Evolutionary conservation across 73 alveolate species (phyloP), one percentile per base, ranked within the genome.

Genomic region (Paramecium biaurelia): DNA sequence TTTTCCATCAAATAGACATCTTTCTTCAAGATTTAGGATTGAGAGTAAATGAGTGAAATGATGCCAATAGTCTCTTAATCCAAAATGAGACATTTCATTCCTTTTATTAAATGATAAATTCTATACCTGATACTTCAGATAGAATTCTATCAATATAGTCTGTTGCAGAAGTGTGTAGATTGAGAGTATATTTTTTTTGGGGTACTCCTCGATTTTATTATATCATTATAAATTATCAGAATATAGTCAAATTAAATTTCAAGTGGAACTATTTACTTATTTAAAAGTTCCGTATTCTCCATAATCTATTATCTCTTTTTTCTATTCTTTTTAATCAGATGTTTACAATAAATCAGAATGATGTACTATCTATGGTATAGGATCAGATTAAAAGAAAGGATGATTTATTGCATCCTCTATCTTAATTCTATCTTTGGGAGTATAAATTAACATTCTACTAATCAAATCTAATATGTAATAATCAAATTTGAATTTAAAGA

Each of bases 1-100:
- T 59, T 76, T 45, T 89, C 94, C 45, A 89, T 89, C 18, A 89
- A 20, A 70, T 89, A 89, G 24, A 89, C 94, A 45, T 89, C 94
- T 72, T 70, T 89, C 72, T 89, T 89, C 14, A 89, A 28, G 21
- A 89, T 89, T 49, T 89, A 45, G 30, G 85, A 43, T 70, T 89
- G 85, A 70, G 89, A 43, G n/a, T 70, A 89, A 12, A 89, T 89
- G n/a, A 89, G 57, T 18, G 85, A 70, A 15, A 89, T 70, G 9
- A 89, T 89, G 43, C 92, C 92, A 2, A 85, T 89, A 5, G 94
- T 70, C 20, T 89, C 94, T 21, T 23, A 38, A 89, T 89, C 94
- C 53, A 89, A 70, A 37, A 89, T 63, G 30, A 89, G 42, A 20
- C 94, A 89, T 43, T 89, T 89, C 42, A 89, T 86, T 35, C 93